phyloP scores from a whole-genome alignment of 75 land plant genomes.

The Cupressus sempervirens region DNA sequence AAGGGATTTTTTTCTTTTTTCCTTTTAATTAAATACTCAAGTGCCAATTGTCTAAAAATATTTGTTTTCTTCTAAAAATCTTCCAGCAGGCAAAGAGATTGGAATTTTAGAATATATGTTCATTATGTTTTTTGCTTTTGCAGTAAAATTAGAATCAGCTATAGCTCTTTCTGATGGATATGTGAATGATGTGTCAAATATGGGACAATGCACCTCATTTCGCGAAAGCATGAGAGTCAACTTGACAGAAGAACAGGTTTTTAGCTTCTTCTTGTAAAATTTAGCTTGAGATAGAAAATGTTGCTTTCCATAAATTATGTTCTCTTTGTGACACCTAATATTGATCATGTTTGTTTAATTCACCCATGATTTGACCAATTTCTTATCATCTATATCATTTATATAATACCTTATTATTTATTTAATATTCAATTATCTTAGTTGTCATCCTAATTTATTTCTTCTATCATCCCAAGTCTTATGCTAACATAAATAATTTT shows the following conservation, averaged over 20 bases:
- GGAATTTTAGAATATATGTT: not conserved
- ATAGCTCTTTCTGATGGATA: not conserved
- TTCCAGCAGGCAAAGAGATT: not conserved
- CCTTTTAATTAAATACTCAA: not conserved
- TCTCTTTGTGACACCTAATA: no score
- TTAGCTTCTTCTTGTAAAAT: not conserved
- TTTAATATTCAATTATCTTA: no score
- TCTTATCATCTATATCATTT: no score
- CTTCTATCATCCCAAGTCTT: no score
- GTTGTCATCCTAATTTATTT: no score
- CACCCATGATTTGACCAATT: no score
- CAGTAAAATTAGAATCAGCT: conserved; percentile 1
- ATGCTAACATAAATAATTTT: no score
- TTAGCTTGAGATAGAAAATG: not conserved
- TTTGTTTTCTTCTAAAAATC: not conserved
- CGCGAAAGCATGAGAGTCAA: conserved; percentile 3
- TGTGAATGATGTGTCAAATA: not conserved
- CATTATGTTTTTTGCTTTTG: not conserved
- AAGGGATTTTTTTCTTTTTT: no score
- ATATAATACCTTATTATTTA: no score
- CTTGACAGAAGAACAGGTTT: conserved; percentile 18
- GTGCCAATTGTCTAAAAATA: not conserved
- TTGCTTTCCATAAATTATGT: not conserved
- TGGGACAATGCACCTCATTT: conserved; percentile 14
- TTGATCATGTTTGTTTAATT: no score